Evolutionary conservation across 352 stramenopile species (phyloP).

Genomic region (Hyaloperonospora brassicae): DNA sequence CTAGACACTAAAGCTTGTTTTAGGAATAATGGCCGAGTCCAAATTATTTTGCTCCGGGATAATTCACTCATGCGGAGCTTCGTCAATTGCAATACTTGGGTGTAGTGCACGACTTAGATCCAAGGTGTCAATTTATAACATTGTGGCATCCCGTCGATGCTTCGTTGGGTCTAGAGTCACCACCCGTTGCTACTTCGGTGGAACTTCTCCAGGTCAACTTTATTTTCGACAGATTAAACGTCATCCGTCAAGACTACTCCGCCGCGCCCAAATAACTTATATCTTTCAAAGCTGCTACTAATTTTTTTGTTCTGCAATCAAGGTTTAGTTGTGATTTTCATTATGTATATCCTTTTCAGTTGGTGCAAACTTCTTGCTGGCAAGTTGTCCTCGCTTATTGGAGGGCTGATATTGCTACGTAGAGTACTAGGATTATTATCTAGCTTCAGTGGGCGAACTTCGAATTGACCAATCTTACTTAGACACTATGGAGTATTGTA

Average conservation of each 20-base stretch:
- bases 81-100: background rate
- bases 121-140: background rate
- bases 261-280: conserved; percentile 4
- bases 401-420: background rate
- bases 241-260: background rate
- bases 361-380: background rate
- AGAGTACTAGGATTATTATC: conserved; percentile 2
- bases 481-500: conserved; percentile 7
- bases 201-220: conserved; percentile 6
- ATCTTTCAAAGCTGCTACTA: conserved; percentile 1
- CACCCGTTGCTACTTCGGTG: background rate
- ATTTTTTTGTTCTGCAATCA: conserved; percentile 2
- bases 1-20: background rate
- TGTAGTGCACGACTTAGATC: background rate
- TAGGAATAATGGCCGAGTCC: background rate
- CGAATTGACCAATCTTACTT: conserved; percentile 2
- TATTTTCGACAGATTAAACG: conserved; percentile 5
- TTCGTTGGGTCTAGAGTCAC: background rate
- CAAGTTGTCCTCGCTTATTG: background rate
- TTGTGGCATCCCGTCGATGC: background rate
- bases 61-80: background rate
- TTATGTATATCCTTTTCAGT: conserved; percentile 1
- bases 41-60: background rate
- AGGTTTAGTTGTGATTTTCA: conserved; percentile 4
- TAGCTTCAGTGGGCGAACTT: conserved; percentile 1